phyloP scores from a whole-genome alignment of 2,329 filamentous ascomycete genomes.

The Purpureocillium lavendulum region DNA sequence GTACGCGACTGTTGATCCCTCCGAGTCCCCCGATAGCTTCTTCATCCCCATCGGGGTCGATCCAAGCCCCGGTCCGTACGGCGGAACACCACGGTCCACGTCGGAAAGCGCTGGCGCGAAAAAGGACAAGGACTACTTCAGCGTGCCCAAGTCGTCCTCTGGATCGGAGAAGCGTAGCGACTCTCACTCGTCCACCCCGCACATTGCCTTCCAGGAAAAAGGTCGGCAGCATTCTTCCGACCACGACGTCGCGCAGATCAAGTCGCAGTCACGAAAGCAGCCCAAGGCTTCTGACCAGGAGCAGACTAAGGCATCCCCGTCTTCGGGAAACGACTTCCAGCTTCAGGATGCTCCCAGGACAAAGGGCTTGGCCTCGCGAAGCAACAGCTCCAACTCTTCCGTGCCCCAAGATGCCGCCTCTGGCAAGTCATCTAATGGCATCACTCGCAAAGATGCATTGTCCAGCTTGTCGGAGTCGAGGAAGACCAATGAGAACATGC shows the following conservation, averaged over 20 bases:
- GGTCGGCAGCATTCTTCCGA: conserved; percentile 52
- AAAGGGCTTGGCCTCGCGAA: conserved; percentile 37
- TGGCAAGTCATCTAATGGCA: conserved; percentile 24
- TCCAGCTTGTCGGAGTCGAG: conserved; percentile 16
- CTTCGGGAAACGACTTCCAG: conserved; percentile 51
- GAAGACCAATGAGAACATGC: conserved; percentile 25
- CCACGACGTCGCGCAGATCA: conserved; percentile 45
- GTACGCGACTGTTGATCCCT: conserved; percentile 39
- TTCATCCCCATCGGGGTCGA: conserved; percentile 71
- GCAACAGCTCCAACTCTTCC: conserved; percentile 32
- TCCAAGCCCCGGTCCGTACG: conserved; percentile 50
- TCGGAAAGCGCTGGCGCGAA: conserved; percentile 37
- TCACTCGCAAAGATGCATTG: conserved; percentile 15
- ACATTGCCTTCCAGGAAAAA: conserved; percentile 88
- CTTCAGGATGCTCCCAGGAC: conserved; percentile 72
- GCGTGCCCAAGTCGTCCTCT: conserved; percentile 29
- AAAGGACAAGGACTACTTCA: conserved; percentile 55
- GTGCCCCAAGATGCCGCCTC: conserved; percentile 25
- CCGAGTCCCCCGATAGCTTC: conserved; percentile 58
- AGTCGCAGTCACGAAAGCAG: conserved; percentile 36
- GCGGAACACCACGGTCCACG: conserved; percentile 42
- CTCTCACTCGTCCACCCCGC: conserved; percentile 59
- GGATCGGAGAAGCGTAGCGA: conserved; percentile 35
- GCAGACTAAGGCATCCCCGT: conserved; percentile 16
- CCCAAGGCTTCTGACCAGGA: conserved; percentile 30